Evolutionary conservation across 805 yeast genomes (phyloP), one percentile per base, ranked within the genome.

Genomic region (Myxozyma neglecta): DNA sequence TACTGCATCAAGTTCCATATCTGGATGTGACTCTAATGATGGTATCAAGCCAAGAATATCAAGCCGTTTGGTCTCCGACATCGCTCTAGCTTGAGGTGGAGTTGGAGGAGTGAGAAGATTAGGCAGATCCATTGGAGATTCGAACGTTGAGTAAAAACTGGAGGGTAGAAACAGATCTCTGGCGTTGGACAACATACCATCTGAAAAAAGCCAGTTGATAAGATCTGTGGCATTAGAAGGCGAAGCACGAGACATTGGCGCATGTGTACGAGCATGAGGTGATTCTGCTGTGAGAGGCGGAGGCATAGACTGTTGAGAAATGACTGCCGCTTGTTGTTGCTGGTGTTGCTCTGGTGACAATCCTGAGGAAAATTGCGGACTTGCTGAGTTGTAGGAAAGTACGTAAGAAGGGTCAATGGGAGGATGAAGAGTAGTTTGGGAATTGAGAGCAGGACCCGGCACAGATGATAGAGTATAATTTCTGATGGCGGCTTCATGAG

Each of bases 121-220:
- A 54, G 80, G 79, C n/a, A 82, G 67, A 59, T 74, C 80, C 42
- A 76, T 64, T 37, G 76, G 72, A 46, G 75, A 71, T 43, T 73
- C 69, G 18, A 64, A 49, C 37, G 67, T 61, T 44, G 71, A 68
- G 54, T 70, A 57, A 6, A 53, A 48, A 13, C 71, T 61, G 0
- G 73, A 70, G 1, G 71, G 68, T 13, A 70, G 48, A 20, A 70
- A 56, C 6, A 70, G 64, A 43, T 71, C 73, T 8, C 64, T 56
- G 13, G 69, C 63, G 36, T 67, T 68, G 1, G 74, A 66, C 36
- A 71, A 57, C 66, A 70, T 65, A 39, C 74, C 73, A 52, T 75
- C 77, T 0, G 77, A 73, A 55, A 74, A 74, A 24, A 74, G 68
- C 77, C 77, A 74, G 32, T 75, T 68, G 20, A 75, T 68, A n/a